A percentile compares a stretch with the other conserved stretches of the same genome.
phyloP scores from a whole-genome alignment of 2,329 filamentous ascomycete species.

The Trichoderma pleuroti region DNA sequence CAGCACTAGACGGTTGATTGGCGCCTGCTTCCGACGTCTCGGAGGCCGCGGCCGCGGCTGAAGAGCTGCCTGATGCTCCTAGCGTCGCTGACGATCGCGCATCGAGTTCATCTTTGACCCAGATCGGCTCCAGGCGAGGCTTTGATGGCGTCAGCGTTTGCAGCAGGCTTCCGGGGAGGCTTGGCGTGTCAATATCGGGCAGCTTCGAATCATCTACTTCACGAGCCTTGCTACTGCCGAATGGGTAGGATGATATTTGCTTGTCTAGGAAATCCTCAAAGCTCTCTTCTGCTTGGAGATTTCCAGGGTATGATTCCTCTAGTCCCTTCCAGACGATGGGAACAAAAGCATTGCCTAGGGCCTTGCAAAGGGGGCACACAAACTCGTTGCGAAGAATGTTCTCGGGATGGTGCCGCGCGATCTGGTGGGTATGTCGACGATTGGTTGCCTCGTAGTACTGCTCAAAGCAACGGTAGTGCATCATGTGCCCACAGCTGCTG shows the following conservation, averaged over 20 bases:
- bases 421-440: conserved; percentile 83
- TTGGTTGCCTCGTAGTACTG: conserved; percentile 81
- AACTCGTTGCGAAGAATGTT: conserved; percentile 77
- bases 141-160: conserved; percentile 38
- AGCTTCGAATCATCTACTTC: conserved; percentile 32
- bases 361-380: conserved; percentile 94
- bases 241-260: conserved; percentile 49
- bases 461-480: conserved; percentile 97
- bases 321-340: conserved; percentile 95
- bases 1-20: conserved; percentile 18
- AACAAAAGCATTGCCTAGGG: conserved; percentile 88
- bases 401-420: conserved; percentile 91
- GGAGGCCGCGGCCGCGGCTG: conserved; percentile 34
- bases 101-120: conserved; percentile 39
- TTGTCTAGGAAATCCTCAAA: conserved; percentile 69
- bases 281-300: conserved; percentile 55
- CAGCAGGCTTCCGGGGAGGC: conserved; percentile 37
- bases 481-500: conserved; percentile 93
- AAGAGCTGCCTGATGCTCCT: conserved; percentile 42
- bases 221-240: conserved; percentile 38
- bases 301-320: conserved; percentile 75
- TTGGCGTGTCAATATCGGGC: conserved; percentile 34
- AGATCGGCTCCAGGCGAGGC: conserved; percentile 39
- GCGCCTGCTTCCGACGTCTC: conserved; percentile 27
- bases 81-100: conserved; percentile 30